Percentiles rank a stretch among this genome's conserved stretches.
phyloP scores from a whole-genome alignment of 306 rosid species.

The Quercus agrifolia region DNA sequence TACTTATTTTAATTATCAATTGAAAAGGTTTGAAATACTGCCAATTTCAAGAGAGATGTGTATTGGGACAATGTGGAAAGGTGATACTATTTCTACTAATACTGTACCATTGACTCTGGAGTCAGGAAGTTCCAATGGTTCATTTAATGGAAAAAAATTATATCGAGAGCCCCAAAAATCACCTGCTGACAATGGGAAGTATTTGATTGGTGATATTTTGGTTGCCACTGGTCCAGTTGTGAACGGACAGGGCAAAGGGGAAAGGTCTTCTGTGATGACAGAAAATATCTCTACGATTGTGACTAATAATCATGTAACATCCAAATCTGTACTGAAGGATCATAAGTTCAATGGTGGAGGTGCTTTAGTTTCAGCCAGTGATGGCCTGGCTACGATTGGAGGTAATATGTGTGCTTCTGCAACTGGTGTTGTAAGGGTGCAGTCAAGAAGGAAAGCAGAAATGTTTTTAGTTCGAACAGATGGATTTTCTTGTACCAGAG shows the following conservation, averaged over 20 bases:
- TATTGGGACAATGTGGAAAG: conserved; percentile 22
- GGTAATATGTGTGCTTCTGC: conserved; percentile 94
- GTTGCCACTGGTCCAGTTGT: conserved; percentile 39
- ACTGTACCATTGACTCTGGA: conserved; percentile 29
- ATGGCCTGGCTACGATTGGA: conserved; percentile 49
- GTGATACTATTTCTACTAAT: conserved; percentile 21
- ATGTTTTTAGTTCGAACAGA: conserved; percentile 96
- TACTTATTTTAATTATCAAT: conserved; percentile 40
- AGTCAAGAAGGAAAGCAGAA: conserved; percentile 96
- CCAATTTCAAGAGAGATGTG: conserved; percentile 38
- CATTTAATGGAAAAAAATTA: conserved; percentile 25
- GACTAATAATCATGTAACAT: conserved; percentile 25
- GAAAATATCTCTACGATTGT: conserved; percentile 21
- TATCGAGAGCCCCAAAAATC: conserved; percentile 32
- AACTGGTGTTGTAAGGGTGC: conserved; percentile 97
- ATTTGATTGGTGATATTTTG: conserved; percentile 30
- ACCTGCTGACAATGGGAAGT: conserved; percentile 35
- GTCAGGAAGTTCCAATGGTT: conserved; percentile 44
- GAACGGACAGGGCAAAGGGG: conserved; percentile 46
- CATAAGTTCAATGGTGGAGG: conserved; percentile 32
- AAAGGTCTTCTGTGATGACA: conserved; percentile 16
- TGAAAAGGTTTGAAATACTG: conserved; percentile 31
- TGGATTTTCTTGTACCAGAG: conserved; percentile 91
- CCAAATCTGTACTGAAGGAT: conserved; percentile 36
- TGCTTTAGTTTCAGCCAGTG: conserved; percentile 36